Evolutionary conservation across 495 filamentous ascomycete species (phyloP).

Genomic region (Rhizodiscina lignyota): DNA sequence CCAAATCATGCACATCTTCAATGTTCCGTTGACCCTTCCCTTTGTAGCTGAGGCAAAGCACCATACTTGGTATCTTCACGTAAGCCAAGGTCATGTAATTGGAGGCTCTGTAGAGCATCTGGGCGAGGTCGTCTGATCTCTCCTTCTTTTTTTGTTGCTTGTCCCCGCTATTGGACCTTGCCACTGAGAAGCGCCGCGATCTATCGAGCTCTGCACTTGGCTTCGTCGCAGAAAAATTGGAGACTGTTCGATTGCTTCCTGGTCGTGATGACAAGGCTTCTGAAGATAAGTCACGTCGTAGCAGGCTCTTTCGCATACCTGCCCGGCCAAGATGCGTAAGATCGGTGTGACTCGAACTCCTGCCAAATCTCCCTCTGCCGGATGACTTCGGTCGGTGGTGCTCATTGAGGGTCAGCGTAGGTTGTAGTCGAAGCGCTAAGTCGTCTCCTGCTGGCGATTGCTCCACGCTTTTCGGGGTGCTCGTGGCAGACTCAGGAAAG

Average conservation of each 20-base stretch:
- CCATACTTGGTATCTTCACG: conserved; percentile 85
- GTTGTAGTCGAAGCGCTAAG: conserved; percentile 58
- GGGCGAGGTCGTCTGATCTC: conserved; percentile 78
- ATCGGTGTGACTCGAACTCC: conserved; percentile 2
- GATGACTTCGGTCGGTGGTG: conserved; percentile 18
- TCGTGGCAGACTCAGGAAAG: background rate
- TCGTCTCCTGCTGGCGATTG: too few relatives aligned
- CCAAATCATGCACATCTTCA: conserved; percentile 91
- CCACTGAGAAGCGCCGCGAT: conserved; percentile 36
- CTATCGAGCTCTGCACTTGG: conserved; percentile 27
- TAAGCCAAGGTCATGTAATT: conserved; percentile 96
- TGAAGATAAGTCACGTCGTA: background rate
- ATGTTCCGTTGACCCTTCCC: conserved; percentile 88
- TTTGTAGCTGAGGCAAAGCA: conserved; percentile 92
- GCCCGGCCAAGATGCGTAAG: background rate
- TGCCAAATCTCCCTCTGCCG: conserved; percentile 1
- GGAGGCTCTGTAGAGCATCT: conserved; percentile 90
- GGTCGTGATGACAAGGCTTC: conserved; percentile 15
- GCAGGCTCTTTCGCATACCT: background rate
- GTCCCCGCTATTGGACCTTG: conserved; percentile 28
- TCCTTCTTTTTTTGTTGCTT: conserved; percentile 36
- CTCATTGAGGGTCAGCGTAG: conserved; percentile 54
- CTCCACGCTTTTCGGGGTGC: background rate
- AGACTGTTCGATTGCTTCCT: conserved; percentile 34
- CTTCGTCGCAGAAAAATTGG: conserved; percentile 28